Percentiles rank a stretch among this genome's conserved stretches.
phyloP scores from a whole-genome alignment of 441 rosid genomes.

The Oxalis stricta region DNA sequence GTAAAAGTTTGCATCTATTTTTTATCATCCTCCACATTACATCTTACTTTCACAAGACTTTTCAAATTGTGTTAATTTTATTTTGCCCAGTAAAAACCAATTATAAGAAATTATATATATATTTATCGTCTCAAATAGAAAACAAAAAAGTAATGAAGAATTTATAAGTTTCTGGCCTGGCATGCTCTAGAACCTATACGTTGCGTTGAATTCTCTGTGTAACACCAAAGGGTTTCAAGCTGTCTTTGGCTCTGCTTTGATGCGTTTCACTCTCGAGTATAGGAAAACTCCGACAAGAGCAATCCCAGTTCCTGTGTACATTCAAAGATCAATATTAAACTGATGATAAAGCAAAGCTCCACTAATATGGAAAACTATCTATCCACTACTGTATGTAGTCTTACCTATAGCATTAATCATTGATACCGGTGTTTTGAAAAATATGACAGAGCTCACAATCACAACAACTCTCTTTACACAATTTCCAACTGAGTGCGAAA shows the following conservation, averaged over 20 bases:
- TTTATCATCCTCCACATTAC: too few species aligned
- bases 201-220: too few species aligned
- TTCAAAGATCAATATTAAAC: too few species aligned
- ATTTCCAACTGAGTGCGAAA: slow-evolving; percentile 94
- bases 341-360: too few species aligned
- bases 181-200: too few species aligned
- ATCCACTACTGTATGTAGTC: slow-evolving; percentile 1
- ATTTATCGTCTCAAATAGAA: background rate
- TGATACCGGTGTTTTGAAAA: slow-evolving; percentile 78
- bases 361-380: too few species aligned
- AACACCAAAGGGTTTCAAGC: slow-evolving; percentile 24
- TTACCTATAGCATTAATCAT: slow-evolving; percentile 76
- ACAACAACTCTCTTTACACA: slow-evolving; percentile 99
- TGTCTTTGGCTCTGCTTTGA: slow-evolving; percentile 75
- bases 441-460: slow-evolving; percentile 88
- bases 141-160: slow-evolving; percentile 2
- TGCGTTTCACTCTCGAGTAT: slow-evolving; percentile 88
- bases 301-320: slow-evolving; percentile 65
- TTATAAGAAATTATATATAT: too few species aligned
- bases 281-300: slow-evolving; percentile 91
- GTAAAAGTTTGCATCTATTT: too few species aligned
- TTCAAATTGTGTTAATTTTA: too few species aligned
- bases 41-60: background rate
- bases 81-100: too few species aligned
- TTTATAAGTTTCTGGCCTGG: slow-evolving; percentile 9